Evolutionary conservation across 164 flowering plant species (phyloP).

Genomic region (Magnolia changhungtana): DNA sequence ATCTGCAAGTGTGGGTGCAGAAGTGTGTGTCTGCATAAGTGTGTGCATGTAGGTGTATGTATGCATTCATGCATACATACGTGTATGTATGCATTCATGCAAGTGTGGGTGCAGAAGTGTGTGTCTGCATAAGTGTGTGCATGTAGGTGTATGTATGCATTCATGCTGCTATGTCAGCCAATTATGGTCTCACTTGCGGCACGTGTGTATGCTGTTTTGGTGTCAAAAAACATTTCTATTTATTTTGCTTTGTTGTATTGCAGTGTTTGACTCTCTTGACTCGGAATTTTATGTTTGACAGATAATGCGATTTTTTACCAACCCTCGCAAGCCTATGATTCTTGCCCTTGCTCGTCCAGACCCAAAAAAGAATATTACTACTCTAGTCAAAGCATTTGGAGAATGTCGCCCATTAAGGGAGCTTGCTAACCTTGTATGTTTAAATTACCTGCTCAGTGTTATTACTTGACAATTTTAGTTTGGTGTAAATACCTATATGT

Average conservation of each 20-base stretch:
- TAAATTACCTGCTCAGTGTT: not conserved
- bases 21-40: not conserved
- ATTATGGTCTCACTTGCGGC: not conserved
- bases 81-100: no score
- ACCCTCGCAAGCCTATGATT: conserved; percentile 97
- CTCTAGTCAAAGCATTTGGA: conserved; percentile 98
- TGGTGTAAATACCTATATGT: not conserved
- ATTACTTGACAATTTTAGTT: not conserved
- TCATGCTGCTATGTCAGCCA: not conserved
- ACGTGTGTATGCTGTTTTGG: not conserved
- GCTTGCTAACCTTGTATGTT: conserved; percentile 95
- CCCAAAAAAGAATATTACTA: conserved; percentile 92
- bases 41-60: no score
- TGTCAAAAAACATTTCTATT: not conserved
- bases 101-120: not conserved
- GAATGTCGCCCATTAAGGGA: conserved; percentile 95
- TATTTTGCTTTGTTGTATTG: not conserved
- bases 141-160: no score
- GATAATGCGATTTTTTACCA: conserved; percentile 98
- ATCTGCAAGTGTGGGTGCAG: not conserved
- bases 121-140: not conserved
- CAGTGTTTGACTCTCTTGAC: not conserved
- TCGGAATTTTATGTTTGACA: conserved; percentile 26
- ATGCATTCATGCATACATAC: not conserved
- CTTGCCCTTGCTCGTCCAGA: conserved; percentile 99